A percentile compares a stretch with the other conserved stretches of the same genome.
Evolutionary conservation across 257 asterid species (phyloP).

Genomic region (Solanum piurae): DNA sequence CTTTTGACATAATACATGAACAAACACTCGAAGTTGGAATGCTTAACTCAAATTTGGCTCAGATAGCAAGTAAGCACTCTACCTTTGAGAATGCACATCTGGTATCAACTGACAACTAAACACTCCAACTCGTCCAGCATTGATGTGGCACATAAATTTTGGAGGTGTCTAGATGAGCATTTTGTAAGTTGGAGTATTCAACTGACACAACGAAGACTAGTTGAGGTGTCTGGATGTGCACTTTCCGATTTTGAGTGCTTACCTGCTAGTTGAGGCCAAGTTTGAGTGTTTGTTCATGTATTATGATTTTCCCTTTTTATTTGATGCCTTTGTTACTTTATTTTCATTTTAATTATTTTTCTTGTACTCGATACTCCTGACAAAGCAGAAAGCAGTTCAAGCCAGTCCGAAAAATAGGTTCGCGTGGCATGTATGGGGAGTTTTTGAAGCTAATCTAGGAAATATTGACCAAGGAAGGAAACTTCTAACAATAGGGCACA

Average conservation of each 20-base stretch:
- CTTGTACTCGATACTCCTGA: neutral
- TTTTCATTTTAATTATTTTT: neutral
- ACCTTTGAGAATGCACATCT: neutral
- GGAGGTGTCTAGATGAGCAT: neutral
- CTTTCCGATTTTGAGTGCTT: too few species aligned
- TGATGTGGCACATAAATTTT: neutral
- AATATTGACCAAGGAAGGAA: slow-evolving; percentile 62
- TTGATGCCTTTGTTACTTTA: neutral
- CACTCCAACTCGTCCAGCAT: neutral
- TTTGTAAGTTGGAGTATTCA: neutral
- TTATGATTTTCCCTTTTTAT: neutral
- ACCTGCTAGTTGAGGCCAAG: neutral
- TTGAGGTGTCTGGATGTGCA: neutral
- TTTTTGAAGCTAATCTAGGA: slow-evolving; percentile 70
- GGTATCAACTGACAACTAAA: neutral
- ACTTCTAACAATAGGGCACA: slow-evolving; percentile 81
- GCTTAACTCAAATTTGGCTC: neutral
- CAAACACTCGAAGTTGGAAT: neutral
- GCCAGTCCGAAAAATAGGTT: slow-evolving; percentile 96
- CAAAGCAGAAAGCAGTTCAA: slow-evolving; percentile 72
- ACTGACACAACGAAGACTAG: accelerated
- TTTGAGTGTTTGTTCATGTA: neutral
- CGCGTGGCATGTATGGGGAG: slow-evolving; percentile 99
- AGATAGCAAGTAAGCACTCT: neutral
- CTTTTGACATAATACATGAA: neutral